Base-by-base conservation (phyloP, 169 alveolate genomes). In the Eimeria brunetti region DNA sequence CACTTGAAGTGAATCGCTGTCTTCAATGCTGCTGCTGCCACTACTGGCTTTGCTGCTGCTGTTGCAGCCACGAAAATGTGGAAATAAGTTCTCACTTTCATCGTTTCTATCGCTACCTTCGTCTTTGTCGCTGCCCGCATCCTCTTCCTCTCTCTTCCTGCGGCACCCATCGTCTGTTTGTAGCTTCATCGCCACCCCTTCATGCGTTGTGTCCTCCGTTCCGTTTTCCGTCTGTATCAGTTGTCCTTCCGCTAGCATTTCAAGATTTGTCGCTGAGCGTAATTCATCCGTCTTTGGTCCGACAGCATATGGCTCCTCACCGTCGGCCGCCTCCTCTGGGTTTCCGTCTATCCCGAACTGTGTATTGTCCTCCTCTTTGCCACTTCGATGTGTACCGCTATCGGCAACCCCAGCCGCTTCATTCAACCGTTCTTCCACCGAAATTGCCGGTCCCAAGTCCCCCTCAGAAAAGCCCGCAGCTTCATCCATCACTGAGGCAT, bases 31-130 rank as follows among this genome's bases (percentile, higher is more conserved):
- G 90, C 76, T 46, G 53, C 51, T 81, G 64, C 62, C n/a, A 24
- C 88, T 49, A 18, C 18, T 80, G 46, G 41, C 46, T 69, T 71
- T 76, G 86, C 62, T 44, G 85, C 86, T 76, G 86, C 36, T 76
- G 60, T 1, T 80, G 88, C 41, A 27, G 89, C 36, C 51, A 30
- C 69, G 86, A 49, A 69, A 49, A 11, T 33, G 88, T 36, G 53
- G 75, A 27, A 16, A 20, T 18, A 30, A 7, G 38, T 56, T 56
- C 27, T 56, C 90, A 36, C 33, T 53, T 30, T 83, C 76, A 53
- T 56, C 76, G 18, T 56, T 75, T 9, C 8, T 49, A n/a, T 51
- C 71, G 27, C 20, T 56, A 53, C 56, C 75, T 16, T 83, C 76
- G n/a, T 56, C 38, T n/a, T 80, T 49, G 46, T 14, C 69, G 62